Conservation (phyloP, 1,284 basidiomycete species). For the Bondarzewia mesenterica region DNA sequence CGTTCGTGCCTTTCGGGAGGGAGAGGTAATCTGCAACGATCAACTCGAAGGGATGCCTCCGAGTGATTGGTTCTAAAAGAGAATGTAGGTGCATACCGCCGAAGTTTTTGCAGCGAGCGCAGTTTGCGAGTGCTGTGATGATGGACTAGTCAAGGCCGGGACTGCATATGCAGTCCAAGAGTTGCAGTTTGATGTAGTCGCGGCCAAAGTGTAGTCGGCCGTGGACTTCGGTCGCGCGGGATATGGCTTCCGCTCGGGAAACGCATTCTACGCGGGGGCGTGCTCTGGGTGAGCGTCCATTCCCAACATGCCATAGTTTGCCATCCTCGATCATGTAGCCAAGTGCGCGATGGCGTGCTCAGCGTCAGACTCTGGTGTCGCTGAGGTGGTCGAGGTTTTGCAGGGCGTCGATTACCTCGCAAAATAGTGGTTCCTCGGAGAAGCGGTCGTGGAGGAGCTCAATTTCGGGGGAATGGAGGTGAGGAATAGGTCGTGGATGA, state of each 20-base stretch:
- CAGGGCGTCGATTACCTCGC: conserved; percentile 16
- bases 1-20: conserved; percentile 24
- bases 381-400: neutral
- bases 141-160: conserved; percentile 23
- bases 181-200: conserved; percentile 20
- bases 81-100: conserved; percentile 19
- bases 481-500: conserved; percentile 23
- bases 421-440: conserved; percentile 8
- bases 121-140: conserved; percentile 20
- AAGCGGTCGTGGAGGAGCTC: conserved; percentile 17
- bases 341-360: conserved; percentile 19
- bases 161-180: conserved; percentile 20
- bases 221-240: conserved; percentile 8
- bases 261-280: conserved; percentile 16
- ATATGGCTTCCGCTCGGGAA: conserved; percentile 12
- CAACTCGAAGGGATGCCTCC: conserved; percentile 27
- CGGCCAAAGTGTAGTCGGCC: conserved; percentile 22
- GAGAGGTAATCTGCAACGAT: conserved; percentile 26
- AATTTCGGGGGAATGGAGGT: conserved; percentile 2
- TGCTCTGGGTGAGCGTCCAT: neutral
- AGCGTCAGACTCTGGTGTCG: conserved; percentile 12
- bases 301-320: conserved; percentile 23
- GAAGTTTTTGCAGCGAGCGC: conserved; percentile 21
- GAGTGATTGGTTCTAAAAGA: conserved; percentile 26
- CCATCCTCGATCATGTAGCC: conserved; percentile 24